A percentile compares a stretch with the other conserved stretches of the same genome.
These are phyloP conservation scores for Nigrospora sphaerica DNA, from an alignment of 2,329 filamentous ascomycete species.

Conservation along the genomic window DNA sequence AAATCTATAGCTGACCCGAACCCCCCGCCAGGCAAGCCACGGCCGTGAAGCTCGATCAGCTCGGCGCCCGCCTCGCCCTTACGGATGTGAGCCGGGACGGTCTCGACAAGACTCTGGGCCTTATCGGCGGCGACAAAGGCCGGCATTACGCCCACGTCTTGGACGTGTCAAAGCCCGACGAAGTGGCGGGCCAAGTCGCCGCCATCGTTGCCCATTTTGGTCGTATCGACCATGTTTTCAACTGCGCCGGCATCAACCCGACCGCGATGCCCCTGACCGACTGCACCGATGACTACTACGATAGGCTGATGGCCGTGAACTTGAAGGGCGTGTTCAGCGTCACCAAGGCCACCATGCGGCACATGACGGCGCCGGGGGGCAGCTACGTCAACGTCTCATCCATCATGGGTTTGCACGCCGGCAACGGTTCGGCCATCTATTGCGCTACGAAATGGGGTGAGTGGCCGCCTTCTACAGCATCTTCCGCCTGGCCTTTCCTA, in stretches of 20 bases:
- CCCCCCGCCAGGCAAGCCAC: slow-evolving; percentile 10
- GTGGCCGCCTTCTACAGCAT: background rate
- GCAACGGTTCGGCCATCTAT: slow-evolving; percentile 19
- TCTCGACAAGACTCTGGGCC: slow-evolving; percentile 2
- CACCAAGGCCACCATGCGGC: slow-evolving; percentile 31
- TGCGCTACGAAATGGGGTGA: slow-evolving; percentile 30
- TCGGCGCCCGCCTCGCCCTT: slow-evolving; percentile 17
- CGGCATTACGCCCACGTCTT: slow-evolving; percentile 10
- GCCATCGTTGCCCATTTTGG: slow-evolving; percentile 13
- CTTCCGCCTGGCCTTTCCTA: too few species aligned
- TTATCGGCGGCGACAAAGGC: background rate
- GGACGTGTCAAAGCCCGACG: slow-evolving; percentile 17
- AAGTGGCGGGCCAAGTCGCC: slow-evolving; percentile 14
- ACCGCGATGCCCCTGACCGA: slow-evolving; percentile 29
- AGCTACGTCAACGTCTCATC: slow-evolving; percentile 31
- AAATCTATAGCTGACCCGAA: background rate
- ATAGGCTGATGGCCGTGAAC: slow-evolving; percentile 36
- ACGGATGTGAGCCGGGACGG: slow-evolving; percentile 17
- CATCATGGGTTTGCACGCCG: slow-evolving; percentile 21
- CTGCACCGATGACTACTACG: slow-evolving; percentile 37
- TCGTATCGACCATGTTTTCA: slow-evolving; percentile 28
- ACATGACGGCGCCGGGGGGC: slow-evolving; percentile 19
- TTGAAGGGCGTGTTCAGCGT: slow-evolving; percentile 36
- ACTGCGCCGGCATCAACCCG: slow-evolving; percentile 40
- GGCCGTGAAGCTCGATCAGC: slow-evolving; percentile 14